These are phyloP conservation scores for Phytophthora syringae DNA, from an alignment of 352 stramenopile genomes.

Conservation along the genomic window DNA sequence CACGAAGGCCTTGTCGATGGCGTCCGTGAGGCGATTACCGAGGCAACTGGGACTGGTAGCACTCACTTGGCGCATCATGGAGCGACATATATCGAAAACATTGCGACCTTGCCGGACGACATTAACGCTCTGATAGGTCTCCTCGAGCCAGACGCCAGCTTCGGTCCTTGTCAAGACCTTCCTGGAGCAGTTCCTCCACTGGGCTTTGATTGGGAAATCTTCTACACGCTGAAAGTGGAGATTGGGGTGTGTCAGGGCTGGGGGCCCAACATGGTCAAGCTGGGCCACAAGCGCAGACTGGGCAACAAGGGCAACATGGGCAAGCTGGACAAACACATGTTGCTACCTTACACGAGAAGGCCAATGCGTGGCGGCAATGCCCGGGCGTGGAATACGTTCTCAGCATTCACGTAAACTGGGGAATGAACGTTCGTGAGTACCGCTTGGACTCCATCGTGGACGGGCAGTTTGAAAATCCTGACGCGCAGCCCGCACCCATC, in stretches of 20 bases:
- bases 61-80: neutral
- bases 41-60: neutral
- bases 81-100: neutral
- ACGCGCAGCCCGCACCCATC: neutral
- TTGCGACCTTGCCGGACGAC: neutral
- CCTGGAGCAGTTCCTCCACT: neutral
- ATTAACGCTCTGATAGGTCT: neutral
- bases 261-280: neutral
- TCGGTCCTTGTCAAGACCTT: neutral
- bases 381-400: constrained; percentile 11
- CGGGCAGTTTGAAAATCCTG: constrained; percentile 6
- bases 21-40: neutral
- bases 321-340: neutral
- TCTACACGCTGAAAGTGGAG: constrained; percentile 18
- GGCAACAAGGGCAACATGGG: neutral
- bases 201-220: neutral
- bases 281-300: neutral
- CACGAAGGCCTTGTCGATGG: neutral
- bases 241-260: constrained; percentile 1
- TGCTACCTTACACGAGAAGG: constrained; percentile 1
- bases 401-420: neutral
- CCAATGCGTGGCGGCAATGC: constrained; percentile 10
- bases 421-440: neutral
- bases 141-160: constrained; percentile 6
- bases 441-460: constrained; percentile 17